Conservation (phyloP, 2,329 filamentous ascomycete genomes). For the Xylariaceae sp. region DNA sequence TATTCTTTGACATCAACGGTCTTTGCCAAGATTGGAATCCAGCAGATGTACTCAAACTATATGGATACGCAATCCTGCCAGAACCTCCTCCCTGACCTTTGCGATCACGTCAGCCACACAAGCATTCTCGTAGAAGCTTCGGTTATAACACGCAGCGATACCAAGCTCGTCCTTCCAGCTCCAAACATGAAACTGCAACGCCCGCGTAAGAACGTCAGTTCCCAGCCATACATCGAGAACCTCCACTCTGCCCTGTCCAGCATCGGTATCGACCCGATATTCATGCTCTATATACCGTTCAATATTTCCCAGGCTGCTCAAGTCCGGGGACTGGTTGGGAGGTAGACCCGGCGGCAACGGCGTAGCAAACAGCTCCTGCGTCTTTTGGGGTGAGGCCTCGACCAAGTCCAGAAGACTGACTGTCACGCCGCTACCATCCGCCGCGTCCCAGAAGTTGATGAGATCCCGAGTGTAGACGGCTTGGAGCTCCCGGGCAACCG, state of each 20-base stretch:
- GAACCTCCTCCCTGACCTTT: slow-evolving; percentile 4
- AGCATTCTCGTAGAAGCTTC: slow-evolving; percentile 6
- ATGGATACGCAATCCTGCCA: neutral
- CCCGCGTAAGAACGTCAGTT: slow-evolving; percentile 10
- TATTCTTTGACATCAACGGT: too few relatives aligned
- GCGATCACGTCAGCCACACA: slow-evolving; percentile 3
- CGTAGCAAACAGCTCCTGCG: slow-evolving; percentile 5
- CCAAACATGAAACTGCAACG: slow-evolving; percentile 13
- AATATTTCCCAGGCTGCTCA: slow-evolving; percentile 14
- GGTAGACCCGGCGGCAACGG: slow-evolving; percentile 6
- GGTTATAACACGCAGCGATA: slow-evolving; percentile 1
- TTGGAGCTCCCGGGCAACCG: slow-evolving; percentile 9
- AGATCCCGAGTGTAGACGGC: slow-evolving; percentile 13
- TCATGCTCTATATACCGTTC: slow-evolving; percentile 7
- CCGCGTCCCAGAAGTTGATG: slow-evolving; percentile 14
- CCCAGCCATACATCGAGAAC: slow-evolving; percentile 12
- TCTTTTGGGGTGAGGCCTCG: slow-evolving; percentile 7
- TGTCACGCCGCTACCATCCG: slow-evolving; percentile 12
- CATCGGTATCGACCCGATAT: slow-evolving; percentile 1
- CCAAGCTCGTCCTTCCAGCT: slow-evolving; percentile 11
- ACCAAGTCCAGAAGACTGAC: slow-evolving; percentile 7
- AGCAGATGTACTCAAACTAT: too few relatives aligned
- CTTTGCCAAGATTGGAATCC: too few relatives aligned
- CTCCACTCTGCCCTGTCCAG: neutral
- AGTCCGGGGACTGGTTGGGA: slow-evolving; percentile 10